Base-by-base conservation (phyloP, 768 basidiomycete species). In the Plicaturopsis crispa region DNA sequence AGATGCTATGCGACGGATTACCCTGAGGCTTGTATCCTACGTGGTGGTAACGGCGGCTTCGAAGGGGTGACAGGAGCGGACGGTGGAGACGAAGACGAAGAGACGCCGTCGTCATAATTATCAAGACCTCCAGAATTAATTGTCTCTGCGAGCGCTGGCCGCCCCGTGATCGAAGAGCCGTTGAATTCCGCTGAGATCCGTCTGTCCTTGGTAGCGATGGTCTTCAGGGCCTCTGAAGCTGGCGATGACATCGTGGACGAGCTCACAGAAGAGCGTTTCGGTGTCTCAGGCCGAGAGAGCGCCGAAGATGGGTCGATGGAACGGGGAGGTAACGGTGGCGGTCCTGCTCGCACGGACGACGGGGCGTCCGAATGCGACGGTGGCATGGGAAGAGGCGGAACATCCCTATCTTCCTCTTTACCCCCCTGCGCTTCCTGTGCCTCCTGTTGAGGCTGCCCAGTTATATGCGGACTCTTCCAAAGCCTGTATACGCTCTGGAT, bases 401-500 rank as follows among this genome's bases (percentile, higher is more conserved):
- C 55, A 33, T 59, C 62, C 7, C 49, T 51, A 41, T 57, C 52
- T 20, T 41, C 44, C 35, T 56, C 57, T 5, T 40, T 37, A 13
- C 36, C 33, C 17, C 54, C 51, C 19, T 38, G 24, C 5, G 40
- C 46, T 6, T 20, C 34, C 30, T 53, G 56, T 17, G 50, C 40
- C 31, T 44, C 46, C 11, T 38, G 18, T 24, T 32, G 38, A n/a
- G n/a, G n/a, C 33, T 60, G 61, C n/a, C 62, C 51, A 0, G 51
- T 38, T 13, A 61, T 41, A 16, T 56, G 52, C 11, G 77, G 73
- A 33, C 63, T 72, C 51, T 84, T 84, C 79, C 82, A 86, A 38
- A 90, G 63, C 8, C 83, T 75, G 54, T 86, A 86, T 41, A 88
- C 71, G 41, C 67, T 74, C 55, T 78, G 78, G 23, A 84, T 75